Evolutionary conservation across 352 stramenopile species (phyloP).

Genomic region (Saprolegnia parasitica): DNA sequence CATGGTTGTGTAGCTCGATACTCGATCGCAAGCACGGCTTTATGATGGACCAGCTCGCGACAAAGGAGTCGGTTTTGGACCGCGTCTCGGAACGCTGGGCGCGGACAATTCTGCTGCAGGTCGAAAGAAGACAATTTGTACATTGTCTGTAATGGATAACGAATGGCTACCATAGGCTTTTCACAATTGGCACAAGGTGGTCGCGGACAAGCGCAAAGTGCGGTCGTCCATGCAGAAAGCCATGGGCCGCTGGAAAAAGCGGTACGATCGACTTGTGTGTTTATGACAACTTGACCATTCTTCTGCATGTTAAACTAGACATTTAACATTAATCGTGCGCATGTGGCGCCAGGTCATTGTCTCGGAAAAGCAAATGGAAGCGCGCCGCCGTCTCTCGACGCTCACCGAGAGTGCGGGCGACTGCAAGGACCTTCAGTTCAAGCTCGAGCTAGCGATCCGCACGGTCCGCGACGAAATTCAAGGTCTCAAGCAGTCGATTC

Average conservation of each 20-base stretch:
- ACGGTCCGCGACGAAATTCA: slow-evolving; percentile 9
- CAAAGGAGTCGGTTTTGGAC: slow-evolving; percentile 60
- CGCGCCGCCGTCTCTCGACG: background rate
- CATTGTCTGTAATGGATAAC: background rate
- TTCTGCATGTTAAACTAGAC: background rate
- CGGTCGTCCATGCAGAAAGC: background rate
- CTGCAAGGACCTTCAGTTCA: slow-evolving; percentile 46
- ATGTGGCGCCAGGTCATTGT: slow-evolving; percentile 9
- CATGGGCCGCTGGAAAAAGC: slow-evolving; percentile 13
- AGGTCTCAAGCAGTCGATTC: background rate
- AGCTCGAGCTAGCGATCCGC: slow-evolving; percentile 48
- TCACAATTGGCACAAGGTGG: background rate
- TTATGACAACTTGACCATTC: background rate
- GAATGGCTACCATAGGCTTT: background rate
- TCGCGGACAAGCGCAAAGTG: slow-evolving; percentile 1
- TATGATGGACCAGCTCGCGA: slow-evolving; percentile 53
- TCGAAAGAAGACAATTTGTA: background rate
- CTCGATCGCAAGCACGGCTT: slow-evolving; percentile 47
- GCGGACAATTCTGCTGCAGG: slow-evolving; percentile 43
- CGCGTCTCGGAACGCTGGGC: slow-evolving; percentile 51
- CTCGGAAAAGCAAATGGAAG: slow-evolving; percentile 15
- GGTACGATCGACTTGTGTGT: background rate
- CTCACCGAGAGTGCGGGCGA: slow-evolving; percentile 43
- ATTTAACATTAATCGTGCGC: background rate
- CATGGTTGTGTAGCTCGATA: slow-evolving; percentile 15